Conservation (phyloP, 2,329 filamentous ascomycete genomes). For the Westerdykella aurantiaca region DNA sequence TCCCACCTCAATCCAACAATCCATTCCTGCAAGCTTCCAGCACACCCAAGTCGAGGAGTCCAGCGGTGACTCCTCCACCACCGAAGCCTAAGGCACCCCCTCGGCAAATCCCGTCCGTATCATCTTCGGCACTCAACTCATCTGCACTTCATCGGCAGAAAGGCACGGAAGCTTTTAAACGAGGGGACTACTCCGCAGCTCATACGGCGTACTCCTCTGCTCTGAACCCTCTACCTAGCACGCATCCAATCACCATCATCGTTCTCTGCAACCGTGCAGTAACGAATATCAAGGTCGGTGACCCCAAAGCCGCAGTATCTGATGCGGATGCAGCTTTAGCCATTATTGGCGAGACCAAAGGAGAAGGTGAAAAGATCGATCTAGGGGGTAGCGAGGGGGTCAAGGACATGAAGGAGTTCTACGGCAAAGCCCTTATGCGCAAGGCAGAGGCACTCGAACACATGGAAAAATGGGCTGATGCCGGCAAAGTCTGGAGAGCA, state of each 20-base stretch:
- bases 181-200: slow-evolving; percentile 83
- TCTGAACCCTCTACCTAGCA: slow-evolving; percentile 64
- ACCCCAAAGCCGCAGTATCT: slow-evolving; percentile 76
- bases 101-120: slow-evolving; percentile 61
- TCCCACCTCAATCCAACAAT: slow-evolving; percentile 35
- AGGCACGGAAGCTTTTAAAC: slow-evolving; percentile 86
- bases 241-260: slow-evolving; percentile 81
- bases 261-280: slow-evolving; percentile 86
- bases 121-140: slow-evolving; percentile 62
- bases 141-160: slow-evolving; percentile 74
- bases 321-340: slow-evolving; percentile 77
- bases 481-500: slow-evolving; percentile 69
- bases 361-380: slow-evolving; percentile 73
- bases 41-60: slow-evolving; percentile 27
- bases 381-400: slow-evolving; percentile 53
- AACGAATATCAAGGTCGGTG: slow-evolving; percentile 84
- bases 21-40: slow-evolving; percentile 32
- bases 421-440: slow-evolving; percentile 84
- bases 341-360: slow-evolving; percentile 72
- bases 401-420: slow-evolving; percentile 89
- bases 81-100: slow-evolving; percentile 46
- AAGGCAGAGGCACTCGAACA: slow-evolving; percentile 95
- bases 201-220: slow-evolving; percentile 77
- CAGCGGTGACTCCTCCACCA: slow-evolving; percentile 37
- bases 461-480: slow-evolving; percentile 89